These are phyloP conservation scores for Claviceps maximensis DNA, from an alignment of 2,329 filamentous ascomycete genomes.

Conservation along the genomic window DNA sequence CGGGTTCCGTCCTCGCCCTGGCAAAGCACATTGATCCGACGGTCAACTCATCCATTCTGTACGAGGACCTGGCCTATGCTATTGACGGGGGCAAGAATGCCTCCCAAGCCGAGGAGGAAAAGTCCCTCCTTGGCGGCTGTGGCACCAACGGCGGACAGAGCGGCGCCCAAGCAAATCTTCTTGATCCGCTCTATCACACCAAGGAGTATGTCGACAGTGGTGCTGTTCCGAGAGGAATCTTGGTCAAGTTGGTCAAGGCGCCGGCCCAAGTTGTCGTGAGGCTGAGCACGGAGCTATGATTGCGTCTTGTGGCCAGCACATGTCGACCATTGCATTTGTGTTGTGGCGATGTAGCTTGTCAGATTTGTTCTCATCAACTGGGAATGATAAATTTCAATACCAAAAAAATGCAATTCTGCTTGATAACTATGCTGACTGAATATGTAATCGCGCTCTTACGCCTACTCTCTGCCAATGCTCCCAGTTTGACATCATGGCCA, in stretches of 20 bases:
- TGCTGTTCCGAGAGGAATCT: background rate
- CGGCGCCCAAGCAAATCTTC: background rate
- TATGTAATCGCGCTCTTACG: too few relatives aligned
- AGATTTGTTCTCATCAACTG: too few relatives aligned
- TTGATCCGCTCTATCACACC: background rate
- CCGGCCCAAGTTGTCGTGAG: background rate
- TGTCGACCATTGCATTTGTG: too few relatives aligned
- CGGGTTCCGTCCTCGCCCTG: background rate
- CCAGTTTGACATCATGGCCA: too few relatives aligned
- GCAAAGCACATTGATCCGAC: conserved; percentile 8
- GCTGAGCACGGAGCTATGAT: background rate
- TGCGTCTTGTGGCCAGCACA: too few relatives aligned
- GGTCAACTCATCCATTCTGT: conserved; percentile 10
- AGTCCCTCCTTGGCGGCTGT: background rate
- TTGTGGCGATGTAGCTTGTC: too few relatives aligned
- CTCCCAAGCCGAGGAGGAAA: background rate
- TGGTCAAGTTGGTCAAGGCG: background rate
- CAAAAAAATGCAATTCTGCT: too few relatives aligned
- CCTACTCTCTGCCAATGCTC: too few relatives aligned
- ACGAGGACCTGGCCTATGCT: conserved; percentile 12
- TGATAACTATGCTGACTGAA: too few relatives aligned
- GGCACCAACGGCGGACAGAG: background rate
- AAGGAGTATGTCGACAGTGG: background rate
- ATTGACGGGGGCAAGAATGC: conserved; percentile 11
- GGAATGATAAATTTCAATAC: too few relatives aligned